Percentiles rank a stretch among this genome's conserved stretches.
phyloP scores from a whole-genome alignment of 1,284 basidiomycete species.

The Papiliotrema flavescens region DNA sequence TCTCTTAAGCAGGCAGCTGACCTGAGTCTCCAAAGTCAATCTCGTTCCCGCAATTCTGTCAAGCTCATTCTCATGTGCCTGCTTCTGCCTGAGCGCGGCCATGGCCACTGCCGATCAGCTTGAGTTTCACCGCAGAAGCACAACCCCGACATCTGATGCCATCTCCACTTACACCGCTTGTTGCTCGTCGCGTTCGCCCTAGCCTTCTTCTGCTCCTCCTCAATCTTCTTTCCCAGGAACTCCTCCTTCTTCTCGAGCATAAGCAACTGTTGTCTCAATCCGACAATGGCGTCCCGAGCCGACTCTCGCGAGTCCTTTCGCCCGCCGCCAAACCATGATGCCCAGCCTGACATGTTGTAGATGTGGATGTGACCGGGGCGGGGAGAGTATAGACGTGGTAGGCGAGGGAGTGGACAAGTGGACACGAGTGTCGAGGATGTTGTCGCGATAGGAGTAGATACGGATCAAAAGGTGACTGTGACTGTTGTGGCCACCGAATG shows the following conservation, averaged over 20 bases:
- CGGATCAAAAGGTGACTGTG: too few relatives aligned
- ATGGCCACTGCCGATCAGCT: conserved; percentile 61
- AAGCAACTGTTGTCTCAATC: conserved; percentile 78
- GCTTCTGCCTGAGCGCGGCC: conserved; percentile 92
- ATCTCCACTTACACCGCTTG: conserved; percentile 70
- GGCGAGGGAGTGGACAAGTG: too few relatives aligned
- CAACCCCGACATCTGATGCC: not conserved
- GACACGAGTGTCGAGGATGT: too few relatives aligned
- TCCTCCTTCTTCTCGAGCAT: conserved; percentile 99
- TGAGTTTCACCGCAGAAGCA: not conserved
- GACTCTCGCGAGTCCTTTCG: conserved; percentile 72
- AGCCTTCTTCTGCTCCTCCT: conserved; percentile 89
- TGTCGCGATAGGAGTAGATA: too few relatives aligned
- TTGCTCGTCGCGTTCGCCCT: conserved; percentile 90
- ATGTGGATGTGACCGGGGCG: not conserved
- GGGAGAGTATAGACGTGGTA: too few relatives aligned
- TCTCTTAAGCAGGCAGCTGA: conserved; percentile 9
- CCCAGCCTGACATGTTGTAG: conserved; percentile 75
- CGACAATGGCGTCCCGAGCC: conserved; percentile 81
- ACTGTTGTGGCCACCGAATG: too few relatives aligned
- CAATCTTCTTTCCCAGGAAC: conserved; percentile 92
- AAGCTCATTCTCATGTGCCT: conserved; percentile 81
- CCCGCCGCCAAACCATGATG: conserved; percentile 66
- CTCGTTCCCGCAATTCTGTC: conserved; percentile 82
- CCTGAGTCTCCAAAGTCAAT: conserved; percentile 92